Evolutionary conservation across 2,329 filamentous ascomycete species (phyloP), one percentile per base, ranked within the genome.

Genomic region (Thielaviopsis populi): DNA sequence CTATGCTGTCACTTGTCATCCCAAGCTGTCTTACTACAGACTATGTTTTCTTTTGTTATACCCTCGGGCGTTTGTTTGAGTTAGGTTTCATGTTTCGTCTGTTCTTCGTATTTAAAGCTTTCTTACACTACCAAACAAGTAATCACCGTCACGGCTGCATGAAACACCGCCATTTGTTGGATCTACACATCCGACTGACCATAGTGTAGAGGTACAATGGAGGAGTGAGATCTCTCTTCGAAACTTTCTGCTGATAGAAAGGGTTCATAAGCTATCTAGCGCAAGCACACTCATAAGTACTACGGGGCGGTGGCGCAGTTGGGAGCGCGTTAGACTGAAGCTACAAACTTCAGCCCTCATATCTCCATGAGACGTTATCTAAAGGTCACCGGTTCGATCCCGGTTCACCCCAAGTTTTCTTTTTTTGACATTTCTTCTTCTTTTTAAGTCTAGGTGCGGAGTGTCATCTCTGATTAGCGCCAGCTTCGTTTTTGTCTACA

Each of bases 311-410:
- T 61, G 59, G 59, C 59, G 59, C 59, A 61, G 59, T 61, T 61
- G 59, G 59, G 59, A 61, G 59, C 59, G 42, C 59, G 59, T 61
- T 61, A 61, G 59, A 61, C 59, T 61, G 59, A 61, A 61, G 59
- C 43, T 30, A 61, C 7, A 61, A 61, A 61, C 59, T 50, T 61
- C 59, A 22, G 59, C 59, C 33, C 42, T 22, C 13, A 13, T 24
- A 17, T 37, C 19, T 48, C 30, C 3, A 50, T 2, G 10, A 15
- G 30, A 46, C 3, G 59, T 37, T 48, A 61, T 61, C 42, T 61
- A 61, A 61, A 61, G 59, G 59, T 61, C 59, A 61, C 59, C 42
- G 59, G 59, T 61, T 61, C 42, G 59, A 61, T 61, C 59, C 59
- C 59, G 59, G 59, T 61, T 61, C 59, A 61, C 59, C 59, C 59